These are phyloP conservation scores for Hordeum marinum DNA, from an alignment of 176 grass and related monocot species.

Conservation along the genomic window DNA sequence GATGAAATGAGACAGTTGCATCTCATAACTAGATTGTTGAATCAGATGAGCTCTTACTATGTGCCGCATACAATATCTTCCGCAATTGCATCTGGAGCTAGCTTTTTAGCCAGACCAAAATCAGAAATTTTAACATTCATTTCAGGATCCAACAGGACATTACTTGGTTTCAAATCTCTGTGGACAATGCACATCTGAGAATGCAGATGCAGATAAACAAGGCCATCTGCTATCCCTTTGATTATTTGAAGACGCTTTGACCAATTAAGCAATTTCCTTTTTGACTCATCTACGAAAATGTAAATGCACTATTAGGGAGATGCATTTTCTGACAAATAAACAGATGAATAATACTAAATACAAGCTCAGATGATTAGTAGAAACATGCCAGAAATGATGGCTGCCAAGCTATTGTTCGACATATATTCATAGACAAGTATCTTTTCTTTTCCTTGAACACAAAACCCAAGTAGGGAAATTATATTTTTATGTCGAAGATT, in stretches of 20 bases:
- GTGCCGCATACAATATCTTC: background rate
- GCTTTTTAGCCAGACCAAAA: slow-evolving; percentile 35
- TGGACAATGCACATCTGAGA: slow-evolving; percentile 28
- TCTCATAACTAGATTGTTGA: background rate
- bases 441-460: slow-evolving; percentile 24
- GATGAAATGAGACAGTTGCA: background rate
- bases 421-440: slow-evolving; percentile 45
- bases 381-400: background rate
- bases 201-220: slow-evolving; percentile 37
- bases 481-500: slow-evolving; percentile 38
- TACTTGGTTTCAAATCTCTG: slow-evolving; percentile 41
- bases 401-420: slow-evolving; percentile 27
- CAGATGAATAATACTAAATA: background rate
- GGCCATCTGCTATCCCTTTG: slow-evolving; percentile 30
- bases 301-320: background rate
- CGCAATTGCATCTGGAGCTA: slow-evolving; percentile 14
- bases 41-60: slow-evolving; percentile 13
- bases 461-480: slow-evolving; percentile 31
- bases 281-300: background rate
- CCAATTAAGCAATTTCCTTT: slow-evolving; percentile 21
- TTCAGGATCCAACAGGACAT: slow-evolving; percentile 35
- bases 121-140: slow-evolving; percentile 46
- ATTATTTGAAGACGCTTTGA: slow-evolving; percentile 32
- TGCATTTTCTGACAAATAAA: background rate
- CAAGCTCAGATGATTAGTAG: background rate